Conservation (phyloP, 179 eudicot species). For the Heliamphora pulchella region DNA sequence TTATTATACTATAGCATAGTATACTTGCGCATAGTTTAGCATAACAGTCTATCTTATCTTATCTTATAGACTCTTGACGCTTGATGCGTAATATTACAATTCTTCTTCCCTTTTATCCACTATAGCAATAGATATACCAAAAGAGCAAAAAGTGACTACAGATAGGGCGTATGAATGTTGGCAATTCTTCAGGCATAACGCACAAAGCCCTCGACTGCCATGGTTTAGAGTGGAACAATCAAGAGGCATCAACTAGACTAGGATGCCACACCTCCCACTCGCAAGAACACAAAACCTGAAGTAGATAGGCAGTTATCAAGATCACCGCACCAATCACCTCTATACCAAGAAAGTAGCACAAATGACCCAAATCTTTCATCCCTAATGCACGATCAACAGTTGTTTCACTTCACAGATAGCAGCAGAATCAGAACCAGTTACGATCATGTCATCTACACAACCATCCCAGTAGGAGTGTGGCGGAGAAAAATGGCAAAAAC, state of each 20-base stretch:
- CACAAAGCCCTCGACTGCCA: neutral
- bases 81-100: too few relatives aligned
- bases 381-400: too few relatives aligned
- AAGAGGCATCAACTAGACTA: neutral
- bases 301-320: neutral
- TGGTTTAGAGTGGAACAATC: neutral
- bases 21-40: too few relatives aligned
- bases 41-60: too few relatives aligned
- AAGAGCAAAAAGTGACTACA: neutral
- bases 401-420: too few relatives aligned
- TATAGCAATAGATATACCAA: constrained; percentile 7
- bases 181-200: neutral
- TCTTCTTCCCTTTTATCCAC: constrained; percentile 3
- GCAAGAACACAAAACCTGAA: neutral
- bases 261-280: neutral
- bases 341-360: too few relatives aligned
- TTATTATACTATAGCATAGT: neutral
- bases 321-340: neutral
- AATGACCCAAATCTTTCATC: too few relatives aligned
- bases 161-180: neutral
- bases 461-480: too few relatives aligned
- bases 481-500: too few relatives aligned
- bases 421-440: too few relatives aligned
- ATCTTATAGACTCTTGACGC: too few relatives aligned
- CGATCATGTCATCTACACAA: too few relatives aligned